A percentile compares a stretch with the other conserved stretches of the same genome.
Conservation (phyloP, 345 rosid species). For the Mercurialis annua region DNA sequence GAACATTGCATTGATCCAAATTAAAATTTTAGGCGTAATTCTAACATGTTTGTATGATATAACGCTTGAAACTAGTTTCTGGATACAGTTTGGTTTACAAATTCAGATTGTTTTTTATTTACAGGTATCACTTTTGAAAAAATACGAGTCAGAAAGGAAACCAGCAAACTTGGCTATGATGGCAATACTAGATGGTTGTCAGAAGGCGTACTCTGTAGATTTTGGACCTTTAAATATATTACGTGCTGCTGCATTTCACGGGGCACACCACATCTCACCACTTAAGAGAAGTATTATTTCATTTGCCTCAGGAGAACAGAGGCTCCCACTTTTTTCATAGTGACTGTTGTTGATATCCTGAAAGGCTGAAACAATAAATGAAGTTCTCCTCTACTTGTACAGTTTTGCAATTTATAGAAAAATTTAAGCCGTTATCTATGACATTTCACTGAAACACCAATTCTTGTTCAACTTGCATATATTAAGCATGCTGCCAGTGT, state of each 20-base stretch:
- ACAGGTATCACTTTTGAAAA: constrained; percentile 55
- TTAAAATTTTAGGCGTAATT: too few relatives aligned
- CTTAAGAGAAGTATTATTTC: constrained; percentile 75
- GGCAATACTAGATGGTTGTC: constrained; percentile 84
- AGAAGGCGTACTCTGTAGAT: constrained; percentile 76
- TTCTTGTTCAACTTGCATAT: too few relatives aligned
- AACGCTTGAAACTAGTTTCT: too few relatives aligned
- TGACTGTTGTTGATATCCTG: background rate
- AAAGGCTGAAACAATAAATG: background rate
- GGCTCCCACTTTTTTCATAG: constrained; percentile 49
- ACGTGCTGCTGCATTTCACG: constrained; percentile 81
- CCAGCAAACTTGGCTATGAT: constrained; percentile 77
- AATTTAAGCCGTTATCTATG: too few relatives aligned
- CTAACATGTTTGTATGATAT: too few relatives aligned
- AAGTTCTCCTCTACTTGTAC: background rate
- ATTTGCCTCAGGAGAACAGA: constrained; percentile 75
- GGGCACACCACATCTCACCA: constrained; percentile 73
- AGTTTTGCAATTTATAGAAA: background rate
- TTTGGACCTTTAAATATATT: constrained; percentile 76
- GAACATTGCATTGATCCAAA: too few relatives aligned
- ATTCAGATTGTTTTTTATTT: background rate
- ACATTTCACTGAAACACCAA: too few relatives aligned
- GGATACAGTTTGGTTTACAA: too few relatives aligned
- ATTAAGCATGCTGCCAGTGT: too few relatives aligned
- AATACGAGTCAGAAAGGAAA: constrained; percentile 79